These are phyloP conservation scores for Bolboschoenus planiculmis DNA, from an alignment of 176 grass and related monocot species.

Conservation along the genomic window DNA sequence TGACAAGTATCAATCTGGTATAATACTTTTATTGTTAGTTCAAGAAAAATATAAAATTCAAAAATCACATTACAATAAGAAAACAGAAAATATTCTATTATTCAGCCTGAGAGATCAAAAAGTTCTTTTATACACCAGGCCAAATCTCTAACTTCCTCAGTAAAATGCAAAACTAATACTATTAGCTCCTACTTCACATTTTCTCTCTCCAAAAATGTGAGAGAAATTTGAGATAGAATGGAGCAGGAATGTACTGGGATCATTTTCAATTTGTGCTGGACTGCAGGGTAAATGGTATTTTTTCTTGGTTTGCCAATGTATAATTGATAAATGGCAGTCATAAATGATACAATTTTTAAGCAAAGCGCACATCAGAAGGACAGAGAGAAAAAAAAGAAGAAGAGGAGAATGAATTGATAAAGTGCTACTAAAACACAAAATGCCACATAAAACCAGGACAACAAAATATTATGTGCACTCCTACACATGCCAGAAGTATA, in stretches of 20 bases:
- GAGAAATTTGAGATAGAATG: neutral
- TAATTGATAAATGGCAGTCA: neutral
- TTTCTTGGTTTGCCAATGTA: neutral
- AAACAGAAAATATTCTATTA: neutral
- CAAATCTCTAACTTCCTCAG: neutral
- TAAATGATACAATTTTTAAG: neutral
- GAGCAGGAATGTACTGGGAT: neutral
- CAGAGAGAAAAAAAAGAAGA: neutral
- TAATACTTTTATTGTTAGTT: neutral
- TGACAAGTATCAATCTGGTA: slow-evolving; percentile 70
- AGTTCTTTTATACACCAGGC: neutral
- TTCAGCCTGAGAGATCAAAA: neutral
- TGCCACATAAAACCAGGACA: neutral
- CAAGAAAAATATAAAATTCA: neutral
- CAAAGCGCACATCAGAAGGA: neutral
- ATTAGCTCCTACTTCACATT: neutral
- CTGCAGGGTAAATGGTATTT: neutral
- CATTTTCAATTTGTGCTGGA: neutral
- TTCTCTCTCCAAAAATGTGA: neutral
- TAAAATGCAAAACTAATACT: neutral
- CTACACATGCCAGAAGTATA: too few relatives aligned
- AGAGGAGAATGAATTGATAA: neutral
- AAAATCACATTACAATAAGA: neutral
- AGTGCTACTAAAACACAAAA: neutral
- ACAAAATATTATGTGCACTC: neutral